A percentile compares a stretch with the other conserved stretches of the same genome.
phyloP scores from a whole-genome alignment of 176 grass and related monocot genomes.

The Oryza rufipogon region DNA sequence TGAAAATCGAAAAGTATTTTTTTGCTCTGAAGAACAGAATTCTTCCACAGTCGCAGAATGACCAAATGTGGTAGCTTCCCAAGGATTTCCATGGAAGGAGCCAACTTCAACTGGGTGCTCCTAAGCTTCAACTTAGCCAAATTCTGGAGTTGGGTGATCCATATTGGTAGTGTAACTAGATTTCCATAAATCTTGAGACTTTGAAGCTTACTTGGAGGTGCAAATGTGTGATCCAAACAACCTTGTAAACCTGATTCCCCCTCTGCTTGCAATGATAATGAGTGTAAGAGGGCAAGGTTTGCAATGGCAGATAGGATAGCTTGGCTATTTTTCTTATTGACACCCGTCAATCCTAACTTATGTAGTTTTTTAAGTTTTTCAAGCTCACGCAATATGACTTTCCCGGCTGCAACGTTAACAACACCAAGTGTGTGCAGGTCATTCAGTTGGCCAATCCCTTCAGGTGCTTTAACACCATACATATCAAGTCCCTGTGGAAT shows the following conservation, averaged over 20 bases:
- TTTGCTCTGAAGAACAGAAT: background rate
- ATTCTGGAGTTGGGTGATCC: background rate
- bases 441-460: no score
- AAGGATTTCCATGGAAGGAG: background rate
- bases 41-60: background rate
- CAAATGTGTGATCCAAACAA: background rate
- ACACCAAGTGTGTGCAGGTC: no score
- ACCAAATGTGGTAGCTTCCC: background rate
- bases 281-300: background rate
- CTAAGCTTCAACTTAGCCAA: background rate
- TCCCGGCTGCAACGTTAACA: no score
- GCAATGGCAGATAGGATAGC: background rate
- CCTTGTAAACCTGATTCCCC: background rate
- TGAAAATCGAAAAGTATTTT: background rate
- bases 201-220: background rate
- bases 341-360: no score
- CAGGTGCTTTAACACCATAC: no score
- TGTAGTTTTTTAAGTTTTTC: no score
- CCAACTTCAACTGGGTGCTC: background rate
- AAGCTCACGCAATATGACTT: no score
- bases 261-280: background rate
- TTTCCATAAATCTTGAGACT: background rate
- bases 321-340: background rate
- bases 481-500: no score
- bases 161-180: background rate